Base-by-base conservation (phyloP, 257 asterid genomes). In the Henckelia pumila region DNA sequence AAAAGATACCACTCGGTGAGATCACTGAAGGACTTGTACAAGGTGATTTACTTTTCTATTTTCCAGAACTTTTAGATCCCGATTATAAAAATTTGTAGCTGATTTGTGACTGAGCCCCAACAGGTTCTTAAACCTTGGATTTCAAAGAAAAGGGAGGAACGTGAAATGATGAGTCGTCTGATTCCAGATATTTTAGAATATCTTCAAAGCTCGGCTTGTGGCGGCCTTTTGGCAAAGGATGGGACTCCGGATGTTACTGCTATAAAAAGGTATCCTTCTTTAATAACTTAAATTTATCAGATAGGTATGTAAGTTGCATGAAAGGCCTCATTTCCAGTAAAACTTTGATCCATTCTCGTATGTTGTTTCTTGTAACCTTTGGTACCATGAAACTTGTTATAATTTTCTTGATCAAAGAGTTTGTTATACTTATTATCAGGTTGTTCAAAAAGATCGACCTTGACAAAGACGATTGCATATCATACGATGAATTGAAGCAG, bases 231-330 rank as follows among this genome's bases (percentile, higher is more conserved):
- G 29, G 58, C 72, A 19, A 79, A 81, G 30, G 79, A 80, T 32
- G 85, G 89, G 19, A 73, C 73, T 44, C 89, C 89, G 20, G 81
- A 84, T 75, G 44, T 71, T n/a, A 58, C 70, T 56, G 83, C 85
- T 13, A 76, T 86, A 26, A 86, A 62, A 76, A 82, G 86, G 92
- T 81, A 47, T 6, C 57, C 0, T 32, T 7, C 19, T 20, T 10
- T 8, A 0, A 13, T 19, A 13, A 19, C 2, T 49, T 17, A 63
- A 20, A 16, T 40, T 21, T 23, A 11, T 63, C 57, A 19, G 50
- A 35, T 3, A 3, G 37, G 25, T 1, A 16, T 0, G 69, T 40
- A 35, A 26, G 23, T 57, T 11, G 56, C 40, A 28, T 67, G 37
- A 40, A 40, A 11, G 49, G 17, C 11, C 17, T 37, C 49, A 4